Evolutionary conservation across 208 protist species (phyloP).

Genomic region (Leishmania mexicana): DNA sequence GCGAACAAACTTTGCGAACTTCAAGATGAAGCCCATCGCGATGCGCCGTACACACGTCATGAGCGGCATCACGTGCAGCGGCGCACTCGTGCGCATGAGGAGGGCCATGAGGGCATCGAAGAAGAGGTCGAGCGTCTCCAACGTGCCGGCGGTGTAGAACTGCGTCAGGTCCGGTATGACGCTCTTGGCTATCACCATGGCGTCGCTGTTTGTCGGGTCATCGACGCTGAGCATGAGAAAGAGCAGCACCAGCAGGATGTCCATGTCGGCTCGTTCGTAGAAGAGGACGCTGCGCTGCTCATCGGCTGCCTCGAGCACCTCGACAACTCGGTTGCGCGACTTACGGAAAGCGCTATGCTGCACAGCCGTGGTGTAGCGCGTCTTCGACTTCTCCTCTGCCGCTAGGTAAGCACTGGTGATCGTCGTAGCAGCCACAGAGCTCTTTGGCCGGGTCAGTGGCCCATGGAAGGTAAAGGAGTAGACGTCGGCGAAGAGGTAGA

Average conservation of each 20-base stretch:
- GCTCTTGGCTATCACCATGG: constrained; percentile 53
- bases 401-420: constrained; percentile 64
- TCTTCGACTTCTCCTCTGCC: constrained; percentile 61
- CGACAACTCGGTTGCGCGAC: constrained; percentile 85
- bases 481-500: constrained; percentile 84
- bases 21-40: constrained; percentile 70
- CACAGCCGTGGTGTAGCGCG: constrained; percentile 74
- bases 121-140: constrained; percentile 83
- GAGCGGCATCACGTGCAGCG: constrained; percentile 85
- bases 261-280: constrained; percentile 82
- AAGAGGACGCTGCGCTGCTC: constrained; percentile 82
- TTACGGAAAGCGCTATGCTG: constrained; percentile 67
- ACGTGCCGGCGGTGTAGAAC: constrained; percentile 73
- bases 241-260: constrained; percentile 75
- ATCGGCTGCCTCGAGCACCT: constrained; percentile 62
- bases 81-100: constrained; percentile 71
- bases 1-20: constrained; percentile 74
- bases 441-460: constrained; percentile 56
- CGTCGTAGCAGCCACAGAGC: constrained; percentile 42
- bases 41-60: constrained; percentile 82
- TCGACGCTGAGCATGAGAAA: constrained; percentile 87
- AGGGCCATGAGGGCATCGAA: constrained; percentile 86
- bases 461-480: constrained; percentile 84
- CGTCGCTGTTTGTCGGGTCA: constrained; percentile 78
- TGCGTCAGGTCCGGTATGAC: constrained; percentile 74